phyloP scores from a whole-genome alignment of 371 early-diverging fungal species.

The Rhizomucor miehei region DNA sequence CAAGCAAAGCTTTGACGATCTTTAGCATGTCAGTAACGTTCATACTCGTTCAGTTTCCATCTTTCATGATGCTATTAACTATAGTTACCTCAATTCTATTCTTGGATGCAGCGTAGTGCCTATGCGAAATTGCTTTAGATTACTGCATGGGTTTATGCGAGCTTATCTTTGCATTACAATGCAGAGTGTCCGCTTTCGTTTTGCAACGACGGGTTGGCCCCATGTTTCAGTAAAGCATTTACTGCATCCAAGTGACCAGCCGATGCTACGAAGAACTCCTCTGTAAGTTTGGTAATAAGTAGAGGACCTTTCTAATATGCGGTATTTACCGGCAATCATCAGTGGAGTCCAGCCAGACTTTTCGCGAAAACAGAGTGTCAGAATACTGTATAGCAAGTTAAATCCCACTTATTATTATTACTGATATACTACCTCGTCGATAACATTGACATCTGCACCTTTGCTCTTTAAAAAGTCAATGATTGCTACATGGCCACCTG shows the following conservation, averaged over 20 bases:
- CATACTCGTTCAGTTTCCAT: not conserved
- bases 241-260: slow-evolving; percentile 50
- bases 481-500: slow-evolving; percentile 65
- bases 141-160: not conserved
- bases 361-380: not conserved
- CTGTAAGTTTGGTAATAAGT: no score
- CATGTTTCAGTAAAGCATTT: slow-evolving; percentile 37
- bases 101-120: slow-evolving; percentile 59
- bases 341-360: slow-evolving; percentile 61
- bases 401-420: no score
- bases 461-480: slow-evolving; percentile 64
- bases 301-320: no score
- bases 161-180: slow-evolving; percentile 34
- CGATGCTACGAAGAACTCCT: slow-evolving; percentile 33
- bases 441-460: slow-evolving; percentile 50
- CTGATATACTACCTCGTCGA: slow-evolving; percentile 63
- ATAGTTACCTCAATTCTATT: slow-evolving; percentile 40
- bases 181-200: slow-evolving; percentile 56
- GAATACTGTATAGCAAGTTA: no score
- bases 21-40: not conserved
- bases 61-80: not conserved
- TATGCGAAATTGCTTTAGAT: slow-evolving; percentile 4
- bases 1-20: slow-evolving; percentile 38
- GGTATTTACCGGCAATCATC: slow-evolving; percentile 56
- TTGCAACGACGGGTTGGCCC: slow-evolving; percentile 41